These are phyloP conservation scores for Marchantia paleacea DNA, from an alignment of 225 moss, liverwort and hornwort species.

Conservation along the genomic window DNA sequence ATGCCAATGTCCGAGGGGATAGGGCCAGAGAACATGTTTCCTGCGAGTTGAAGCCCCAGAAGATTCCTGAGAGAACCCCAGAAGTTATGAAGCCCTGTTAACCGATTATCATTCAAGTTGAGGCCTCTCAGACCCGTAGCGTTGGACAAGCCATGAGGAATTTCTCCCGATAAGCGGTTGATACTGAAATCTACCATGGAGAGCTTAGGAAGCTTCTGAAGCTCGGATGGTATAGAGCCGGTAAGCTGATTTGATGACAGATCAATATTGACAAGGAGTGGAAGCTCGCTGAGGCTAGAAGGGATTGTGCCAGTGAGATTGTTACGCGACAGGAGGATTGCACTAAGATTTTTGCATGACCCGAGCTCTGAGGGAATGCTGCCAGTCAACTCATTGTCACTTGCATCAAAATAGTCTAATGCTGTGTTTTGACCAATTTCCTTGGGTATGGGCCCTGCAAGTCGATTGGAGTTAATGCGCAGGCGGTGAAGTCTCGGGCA, in stretches of 20 bases:
- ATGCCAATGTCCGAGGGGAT: constrained; percentile 17
- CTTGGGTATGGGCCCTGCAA: constrained; percentile 43
- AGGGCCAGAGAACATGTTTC: constrained; percentile 3
- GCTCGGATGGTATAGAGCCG: constrained; percentile 4
- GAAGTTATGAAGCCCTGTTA: constrained; percentile 15
- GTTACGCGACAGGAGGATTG: constrained; percentile 35
- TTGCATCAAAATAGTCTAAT: constrained; percentile 37
- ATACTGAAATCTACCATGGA: background rate
- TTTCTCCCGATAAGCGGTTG: constrained; percentile 1
- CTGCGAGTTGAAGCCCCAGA: constrained; percentile 4
- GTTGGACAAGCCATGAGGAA: background rate
- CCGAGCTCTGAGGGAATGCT: constrained; percentile 44
- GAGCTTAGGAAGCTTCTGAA: background rate
- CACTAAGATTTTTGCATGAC: constrained; percentile 39
- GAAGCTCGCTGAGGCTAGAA: constrained; percentile 2
- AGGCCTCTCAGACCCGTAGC: background rate
- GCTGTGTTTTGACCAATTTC: constrained; percentile 39
- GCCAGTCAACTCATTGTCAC: constrained; percentile 47
- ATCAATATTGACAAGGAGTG: background rate
- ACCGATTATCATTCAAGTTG: constrained; percentile 15
- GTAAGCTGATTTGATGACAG: constrained; percentile 7
- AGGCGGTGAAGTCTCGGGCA: constrained; percentile 20
- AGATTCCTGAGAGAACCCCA: constrained; percentile 25
- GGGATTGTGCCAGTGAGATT: constrained; percentile 22
- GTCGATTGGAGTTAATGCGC: constrained; percentile 23